Base-by-base conservation (phyloP, 495 filamentous ascomycete genomes). In the Penicillium goetzii region DNA sequence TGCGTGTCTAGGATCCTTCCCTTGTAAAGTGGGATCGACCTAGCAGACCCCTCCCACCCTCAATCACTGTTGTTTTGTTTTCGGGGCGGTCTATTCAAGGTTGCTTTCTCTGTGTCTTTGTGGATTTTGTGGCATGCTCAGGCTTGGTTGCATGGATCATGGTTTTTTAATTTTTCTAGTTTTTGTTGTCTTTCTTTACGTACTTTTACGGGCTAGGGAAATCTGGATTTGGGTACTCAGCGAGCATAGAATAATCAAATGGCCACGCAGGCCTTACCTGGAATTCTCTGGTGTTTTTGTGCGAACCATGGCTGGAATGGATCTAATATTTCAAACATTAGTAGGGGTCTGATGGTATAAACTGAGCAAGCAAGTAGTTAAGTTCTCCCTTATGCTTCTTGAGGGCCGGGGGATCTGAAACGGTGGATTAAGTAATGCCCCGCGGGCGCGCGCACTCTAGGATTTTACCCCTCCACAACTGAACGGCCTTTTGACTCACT, bases 241-340 rank as follows among this genome's bases (percentile, higher is more conserved):
- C 67, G 59, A 65, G 65, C 65, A 72, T 72, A 70, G 68, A 72
- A 56, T 72, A 72, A 70, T 72, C 60, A 68, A 72, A 51, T 40
- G 61, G 49, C 28, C 54, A 30, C 54, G 54, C 54, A 57, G 64
- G 61, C 51, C 56, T 36, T 47, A 40, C 58, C 32, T 57, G 52
- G 41, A 45, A 54, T 5, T 34, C 4, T 32, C n/a, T 11, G 8
- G 11, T 34, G 10, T 14, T 6, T 26, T 14, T 26, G 25, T 52
- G 7, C 11, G 0, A 19, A 52, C 5, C 17, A 30, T 52, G 25
- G 12, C 23, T 26, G 4, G 2, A 14, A 52, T 30, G 25, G 49
- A 28, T 10, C 25, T 3, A 30, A 7, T 10, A 0, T 52, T 30
- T 12, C 25, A 30, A 15, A 19, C 10, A 2, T 19, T 21, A 9